Evolutionary conservation across 192 early-diverging fungal species (phyloP).

Genomic region (Kappamyces sp.): DNA sequence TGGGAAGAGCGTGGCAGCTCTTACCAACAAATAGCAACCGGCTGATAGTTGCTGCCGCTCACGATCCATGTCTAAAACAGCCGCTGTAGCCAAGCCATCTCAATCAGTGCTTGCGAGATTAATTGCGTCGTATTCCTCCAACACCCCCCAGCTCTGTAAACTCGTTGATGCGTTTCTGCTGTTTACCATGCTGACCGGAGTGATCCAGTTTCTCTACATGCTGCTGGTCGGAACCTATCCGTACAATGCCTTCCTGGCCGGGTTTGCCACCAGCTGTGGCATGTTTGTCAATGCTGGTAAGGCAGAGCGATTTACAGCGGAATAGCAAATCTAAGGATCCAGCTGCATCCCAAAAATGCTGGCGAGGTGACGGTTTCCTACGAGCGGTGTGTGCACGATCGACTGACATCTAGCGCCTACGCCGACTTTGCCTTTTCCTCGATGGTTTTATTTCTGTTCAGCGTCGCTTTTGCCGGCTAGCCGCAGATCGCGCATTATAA

Average conservation of each 20-base stretch:
- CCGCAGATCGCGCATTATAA: not conserved
- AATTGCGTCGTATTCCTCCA: slow-evolving; percentile 40
- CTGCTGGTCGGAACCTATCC: slow-evolving; percentile 86
- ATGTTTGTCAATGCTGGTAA: slow-evolving; percentile 84
- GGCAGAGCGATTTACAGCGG: not conserved
- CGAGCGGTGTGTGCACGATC: slow-evolving; percentile 57
- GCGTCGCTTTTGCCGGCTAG: slow-evolving; percentile 90
- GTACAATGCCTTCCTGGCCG: slow-evolving; percentile 95
- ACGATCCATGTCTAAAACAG: too few species aligned
- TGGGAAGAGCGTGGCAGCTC: too few species aligned
- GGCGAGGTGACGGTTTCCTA: slow-evolving; percentile 66
- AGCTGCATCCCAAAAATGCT: slow-evolving; percentile 77
- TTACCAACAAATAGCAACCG: too few species aligned
- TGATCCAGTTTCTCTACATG: slow-evolving; percentile 87
- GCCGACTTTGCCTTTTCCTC: slow-evolving; percentile 87
- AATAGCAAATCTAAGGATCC: slow-evolving; percentile 87
- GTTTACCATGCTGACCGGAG: slow-evolving; percentile 82
- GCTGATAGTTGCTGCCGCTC: too few species aligned
- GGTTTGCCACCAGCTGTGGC: slow-evolving; percentile 88
- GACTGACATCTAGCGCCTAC: slow-evolving; percentile 62
- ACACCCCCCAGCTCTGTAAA: slow-evolving; percentile 76
- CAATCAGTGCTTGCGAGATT: not conserved
- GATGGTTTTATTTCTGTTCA: slow-evolving; percentile 82
- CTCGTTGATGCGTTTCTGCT: slow-evolving; percentile 91
- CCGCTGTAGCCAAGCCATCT: not conserved